These are phyloP conservation scores for Penicillium robsamsonii DNA, from an alignment of 495 filamentous ascomycete species.

Conservation along the genomic window DNA sequence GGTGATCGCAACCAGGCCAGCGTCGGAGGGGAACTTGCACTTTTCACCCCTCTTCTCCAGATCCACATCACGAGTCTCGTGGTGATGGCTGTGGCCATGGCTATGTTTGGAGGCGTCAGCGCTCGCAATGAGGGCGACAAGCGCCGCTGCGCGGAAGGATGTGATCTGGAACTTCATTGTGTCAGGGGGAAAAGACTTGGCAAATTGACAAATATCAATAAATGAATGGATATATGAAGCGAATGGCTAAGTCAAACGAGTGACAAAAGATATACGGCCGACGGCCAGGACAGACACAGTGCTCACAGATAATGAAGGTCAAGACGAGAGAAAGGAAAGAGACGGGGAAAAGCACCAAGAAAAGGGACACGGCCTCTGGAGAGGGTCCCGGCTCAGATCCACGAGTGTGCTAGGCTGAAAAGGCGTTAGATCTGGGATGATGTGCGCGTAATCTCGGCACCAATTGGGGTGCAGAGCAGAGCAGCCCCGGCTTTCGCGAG, in stretches of 20 bases:
- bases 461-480: constrained; percentile 2
- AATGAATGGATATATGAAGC: constrained; percentile 22
- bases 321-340: constrained; percentile 26
- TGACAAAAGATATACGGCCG: constrained; percentile 26
- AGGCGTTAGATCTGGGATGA: constrained; percentile 9
- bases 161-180: constrained; percentile 40
- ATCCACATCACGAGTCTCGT: constrained; percentile 22
- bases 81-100: constrained; percentile 35
- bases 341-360: constrained; percentile 18
- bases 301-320: constrained; percentile 30
- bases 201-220: neutral
- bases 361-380: constrained; percentile 20
- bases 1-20: constrained; percentile 66
- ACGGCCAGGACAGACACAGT: constrained; percentile 27
- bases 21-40: constrained; percentile 66
- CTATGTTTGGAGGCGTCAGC: constrained; percentile 40
- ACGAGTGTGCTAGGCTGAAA: constrained; percentile 16
- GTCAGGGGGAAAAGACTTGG: constrained; percentile 9
- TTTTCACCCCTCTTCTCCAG: constrained; percentile 46
- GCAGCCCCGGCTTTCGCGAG: constrained; percentile 6
- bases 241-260: constrained; percentile 24
- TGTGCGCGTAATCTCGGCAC: constrained; percentile 4
- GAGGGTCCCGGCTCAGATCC: constrained; percentile 1
- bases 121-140: constrained; percentile 64
- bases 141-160: constrained; percentile 26